These are phyloP conservation scores for Quercus alba DNA, from an alignment of 306 rosid species.

Conservation along the genomic window DNA sequence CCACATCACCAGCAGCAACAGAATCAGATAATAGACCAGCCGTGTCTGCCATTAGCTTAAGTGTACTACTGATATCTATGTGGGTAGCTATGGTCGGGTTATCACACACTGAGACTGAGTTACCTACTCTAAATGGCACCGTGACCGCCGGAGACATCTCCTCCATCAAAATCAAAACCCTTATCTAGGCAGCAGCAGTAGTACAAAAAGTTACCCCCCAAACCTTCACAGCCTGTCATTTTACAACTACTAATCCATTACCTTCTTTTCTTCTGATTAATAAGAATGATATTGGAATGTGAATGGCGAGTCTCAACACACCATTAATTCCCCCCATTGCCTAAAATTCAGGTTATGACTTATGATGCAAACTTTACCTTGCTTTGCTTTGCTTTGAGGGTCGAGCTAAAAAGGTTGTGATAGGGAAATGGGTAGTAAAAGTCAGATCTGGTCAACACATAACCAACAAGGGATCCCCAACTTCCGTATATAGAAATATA, in stretches of 20 bases:
- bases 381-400: no score
- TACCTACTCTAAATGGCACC: conserved; percentile 77
- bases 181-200: conserved; percentile 31
- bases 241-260: conserved; percentile 47
- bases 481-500: conserved; percentile 43
- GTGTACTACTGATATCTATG: conserved; percentile 68
- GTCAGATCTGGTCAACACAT: conserved; percentile 82
- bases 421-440: conserved; percentile 34
- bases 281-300: conserved; percentile 51
- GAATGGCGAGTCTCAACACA: conserved; percentile 39
- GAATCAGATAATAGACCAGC: conserved; percentile 53
- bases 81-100: conserved; percentile 49
- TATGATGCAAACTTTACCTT: conserved; percentile 30
- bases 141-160: conserved; percentile 60
- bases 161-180: conserved; percentile 60
- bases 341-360: conserved; percentile 33
- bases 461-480: conserved; percentile 46
- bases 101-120: conserved; percentile 70
- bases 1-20: conserved; percentile 41
- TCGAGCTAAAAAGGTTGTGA: conserved; percentile 47
- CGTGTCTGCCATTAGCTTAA: conserved; percentile 66
- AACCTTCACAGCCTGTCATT: conserved; percentile 69
- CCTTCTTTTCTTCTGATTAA: conserved; percentile 45
- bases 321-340: conserved; percentile 52
- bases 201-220: conserved; percentile 52